A percentile compares a stretch with the other conserved stretches of the same genome.
These are phyloP conservation scores for Hypomyces rosellus DNA, from an alignment of 2,329 filamentous ascomycete genomes.

Conservation along the genomic window DNA sequence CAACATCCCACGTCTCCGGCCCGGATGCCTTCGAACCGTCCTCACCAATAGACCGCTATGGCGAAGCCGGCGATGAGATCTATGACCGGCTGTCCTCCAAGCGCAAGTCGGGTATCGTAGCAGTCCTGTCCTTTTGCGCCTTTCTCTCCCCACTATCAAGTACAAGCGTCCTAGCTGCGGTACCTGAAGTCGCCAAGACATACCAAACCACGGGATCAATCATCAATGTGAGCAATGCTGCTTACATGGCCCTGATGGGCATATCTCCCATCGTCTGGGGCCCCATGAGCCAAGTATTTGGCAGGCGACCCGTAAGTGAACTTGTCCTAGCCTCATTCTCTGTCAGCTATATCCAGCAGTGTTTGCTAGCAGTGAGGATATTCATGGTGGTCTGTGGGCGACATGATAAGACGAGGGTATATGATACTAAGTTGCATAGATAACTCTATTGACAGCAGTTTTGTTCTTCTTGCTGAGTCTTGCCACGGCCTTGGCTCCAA, in stretches of 20 bases:
- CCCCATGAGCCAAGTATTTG: slow-evolving; percentile 61
- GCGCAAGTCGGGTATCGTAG: slow-evolving; percentile 62
- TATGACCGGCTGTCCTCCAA: slow-evolving; percentile 58
- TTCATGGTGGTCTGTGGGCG: background rate
- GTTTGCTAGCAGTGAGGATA: background rate
- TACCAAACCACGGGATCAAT: slow-evolving; percentile 61
- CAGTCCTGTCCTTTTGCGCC: slow-evolving; percentile 65
- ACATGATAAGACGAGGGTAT: background rate
- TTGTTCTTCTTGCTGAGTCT: slow-evolving; percentile 65
- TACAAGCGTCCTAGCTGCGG: slow-evolving; percentile 65
- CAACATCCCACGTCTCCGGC: slow-evolving; percentile 25
- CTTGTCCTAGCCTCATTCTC: no score
- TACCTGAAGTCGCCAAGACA: slow-evolving; percentile 64
- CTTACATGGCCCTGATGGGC: slow-evolving; percentile 72
- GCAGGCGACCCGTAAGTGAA: slow-evolving; percentile 46
- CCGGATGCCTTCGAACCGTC: slow-evolving; percentile 22
- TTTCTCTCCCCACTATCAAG: slow-evolving; percentile 71
- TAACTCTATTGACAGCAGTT: slow-evolving; percentile 48
- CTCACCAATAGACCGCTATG: slow-evolving; percentile 14
- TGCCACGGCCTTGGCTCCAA: slow-evolving; percentile 65
- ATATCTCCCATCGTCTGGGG: slow-evolving; percentile 65
- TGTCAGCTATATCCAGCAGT: no score
- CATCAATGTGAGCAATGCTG: slow-evolving; percentile 67
- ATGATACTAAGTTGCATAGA: slow-evolving; percentile 14
- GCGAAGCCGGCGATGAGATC: slow-evolving; percentile 39